phyloP scores from a whole-genome alignment of 1,284 basidiomycete genomes.

The Hemileia vastatrix region DNA sequence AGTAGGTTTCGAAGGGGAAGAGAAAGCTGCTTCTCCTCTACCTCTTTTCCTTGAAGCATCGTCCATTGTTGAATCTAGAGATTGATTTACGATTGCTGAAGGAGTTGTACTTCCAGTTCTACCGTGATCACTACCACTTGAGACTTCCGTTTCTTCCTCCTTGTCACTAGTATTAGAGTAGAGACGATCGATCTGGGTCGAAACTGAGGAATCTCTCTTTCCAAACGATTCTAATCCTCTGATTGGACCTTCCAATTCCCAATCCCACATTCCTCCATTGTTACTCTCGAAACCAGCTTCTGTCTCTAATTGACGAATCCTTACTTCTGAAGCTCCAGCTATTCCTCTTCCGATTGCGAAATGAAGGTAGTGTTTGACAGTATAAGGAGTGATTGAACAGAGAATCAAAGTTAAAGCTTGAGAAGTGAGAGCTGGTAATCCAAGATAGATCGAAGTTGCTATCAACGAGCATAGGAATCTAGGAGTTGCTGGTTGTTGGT shows the following conservation, averaged over 20 bases:
- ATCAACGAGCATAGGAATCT: conserved; percentile 74
- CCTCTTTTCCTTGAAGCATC: neutral
- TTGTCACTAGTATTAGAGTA: conserved; percentile 5
- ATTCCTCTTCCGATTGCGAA: conserved; percentile 72
- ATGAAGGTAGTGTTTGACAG: conserved; percentile 64
- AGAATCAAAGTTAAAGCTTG: conserved; percentile 64
- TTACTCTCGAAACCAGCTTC: conserved; percentile 19
- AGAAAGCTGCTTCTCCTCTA: conserved; percentile 32
- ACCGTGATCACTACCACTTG: neutral
- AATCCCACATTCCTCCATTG: no score
- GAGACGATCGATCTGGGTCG: neutral
- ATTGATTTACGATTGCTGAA: neutral
- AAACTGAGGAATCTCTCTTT: conserved; percentile 39
- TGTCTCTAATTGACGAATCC: no score
- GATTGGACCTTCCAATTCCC: conserved; percentile 53
- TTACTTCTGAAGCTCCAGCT: conserved; percentile 48
- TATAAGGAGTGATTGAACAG: conserved; percentile 66
- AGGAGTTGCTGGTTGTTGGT: conserved; percentile 65
- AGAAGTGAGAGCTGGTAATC: conserved; percentile 64
- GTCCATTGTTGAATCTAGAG: neutral
- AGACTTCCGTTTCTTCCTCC: conserved; percentile 11
- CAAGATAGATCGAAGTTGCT: conserved; percentile 74
- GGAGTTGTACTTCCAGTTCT: neutral
- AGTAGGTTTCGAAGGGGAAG: conserved; percentile 53
- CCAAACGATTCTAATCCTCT: conserved; percentile 61